These are phyloP conservation scores for Paecilomyces sp. DNA, from an alignment of 2,329 filamentous ascomycete species.

Conservation along the genomic window DNA sequence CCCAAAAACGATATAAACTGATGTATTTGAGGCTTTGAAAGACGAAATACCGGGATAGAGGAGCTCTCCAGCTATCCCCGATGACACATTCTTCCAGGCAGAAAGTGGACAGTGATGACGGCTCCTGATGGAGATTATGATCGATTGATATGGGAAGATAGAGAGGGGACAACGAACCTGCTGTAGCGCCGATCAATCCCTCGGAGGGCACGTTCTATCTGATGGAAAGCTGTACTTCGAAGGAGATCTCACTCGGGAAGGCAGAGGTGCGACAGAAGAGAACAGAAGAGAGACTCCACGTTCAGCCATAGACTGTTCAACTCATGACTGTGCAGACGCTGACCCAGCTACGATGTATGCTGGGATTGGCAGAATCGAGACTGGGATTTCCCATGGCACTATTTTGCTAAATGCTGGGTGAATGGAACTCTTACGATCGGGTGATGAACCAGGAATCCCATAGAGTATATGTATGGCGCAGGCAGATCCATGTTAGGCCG, in stretches of 20 bases:
- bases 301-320: not conserved
- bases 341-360: not conserved
- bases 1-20: not conserved
- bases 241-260: not conserved
- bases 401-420: not conserved
- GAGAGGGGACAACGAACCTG: not conserved
- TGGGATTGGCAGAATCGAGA: not conserved
- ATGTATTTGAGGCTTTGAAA: not conserved
- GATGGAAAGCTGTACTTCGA: not conserved
- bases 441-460: not conserved
- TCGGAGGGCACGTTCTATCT: not conserved
- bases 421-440: not conserved
- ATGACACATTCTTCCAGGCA: not conserved
- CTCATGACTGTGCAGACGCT: not conserved
- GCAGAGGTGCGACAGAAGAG: not conserved
- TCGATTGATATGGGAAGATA: not conserved
- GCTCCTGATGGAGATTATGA: not conserved
- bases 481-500: not conserved
- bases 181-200: not conserved
- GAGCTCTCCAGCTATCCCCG: not conserved
- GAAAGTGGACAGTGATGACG: not conserved
- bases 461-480: not conserved
- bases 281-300: not conserved
- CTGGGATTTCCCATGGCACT: not conserved
- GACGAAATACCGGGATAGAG: not conserved